Percentiles rank a stretch among this genome's conserved stretches.
phyloP scores from a whole-genome alignment of 495 filamentous ascomycete species.

The Hypomontagnella monticulosa region DNA sequence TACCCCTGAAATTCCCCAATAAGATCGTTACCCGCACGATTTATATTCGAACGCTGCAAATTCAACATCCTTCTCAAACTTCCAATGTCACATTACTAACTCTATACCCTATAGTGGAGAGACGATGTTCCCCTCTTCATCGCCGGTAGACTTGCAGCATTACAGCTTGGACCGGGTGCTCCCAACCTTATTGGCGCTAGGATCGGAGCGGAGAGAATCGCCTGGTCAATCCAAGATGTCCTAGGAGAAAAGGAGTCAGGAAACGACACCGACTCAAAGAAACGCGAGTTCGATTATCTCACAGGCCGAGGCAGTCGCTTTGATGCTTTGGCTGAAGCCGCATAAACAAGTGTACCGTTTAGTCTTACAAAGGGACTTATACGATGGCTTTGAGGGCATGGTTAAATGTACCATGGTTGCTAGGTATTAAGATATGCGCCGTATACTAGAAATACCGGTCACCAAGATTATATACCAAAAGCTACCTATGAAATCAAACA shows the following conservation, averaged over 20 bases:
- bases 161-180: constrained; percentile 68
- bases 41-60: background rate
- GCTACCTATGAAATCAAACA: no score
- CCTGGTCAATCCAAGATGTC: constrained; percentile 67
- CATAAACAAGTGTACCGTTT: constrained; percentile 8
- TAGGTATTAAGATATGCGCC: background rate
- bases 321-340: constrained; percentile 31
- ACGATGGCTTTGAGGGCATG: background rate
- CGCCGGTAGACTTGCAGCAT: constrained; percentile 65
- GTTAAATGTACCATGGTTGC: background rate
- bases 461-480: no score
- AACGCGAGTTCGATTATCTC: constrained; percentile 43
- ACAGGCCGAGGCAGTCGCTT: constrained; percentile 44
- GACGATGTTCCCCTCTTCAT: constrained; percentile 69
- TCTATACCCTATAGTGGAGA: constrained; percentile 61
- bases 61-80: background rate
- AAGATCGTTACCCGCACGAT: background rate
- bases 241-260: constrained; percentile 35
- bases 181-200: constrained; percentile 72
- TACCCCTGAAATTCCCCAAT: background rate
- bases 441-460: no score
- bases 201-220: constrained; percentile 68
- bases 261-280: constrained; percentile 31
- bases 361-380: background rate
- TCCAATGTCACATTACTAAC: constrained; percentile 1